These are phyloP conservation scores for Nicotiana noctiflora DNA, from an alignment of 257 asterid species.

Conservation along the genomic window DNA sequence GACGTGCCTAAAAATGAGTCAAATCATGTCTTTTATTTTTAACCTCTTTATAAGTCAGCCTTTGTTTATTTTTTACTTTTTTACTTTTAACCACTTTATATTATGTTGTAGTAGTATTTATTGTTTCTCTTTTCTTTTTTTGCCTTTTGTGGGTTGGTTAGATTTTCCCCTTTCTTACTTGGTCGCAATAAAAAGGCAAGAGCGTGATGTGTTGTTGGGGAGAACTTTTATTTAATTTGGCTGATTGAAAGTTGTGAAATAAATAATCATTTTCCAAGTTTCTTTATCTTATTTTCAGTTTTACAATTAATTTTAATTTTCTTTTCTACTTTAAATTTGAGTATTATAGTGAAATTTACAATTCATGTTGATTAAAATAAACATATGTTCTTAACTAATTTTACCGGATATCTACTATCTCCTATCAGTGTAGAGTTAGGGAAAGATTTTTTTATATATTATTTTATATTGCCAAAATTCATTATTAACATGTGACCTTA, in stretches of 20 bases:
- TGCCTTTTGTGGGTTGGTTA: not conserved
- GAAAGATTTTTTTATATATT: too few species aligned
- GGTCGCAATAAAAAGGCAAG: conserved; percentile 10
- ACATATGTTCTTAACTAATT: too few species aligned
- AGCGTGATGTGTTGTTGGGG: not conserved
- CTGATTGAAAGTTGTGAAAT: conserved; percentile 1
- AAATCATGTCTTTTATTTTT: conserved; percentile 51
- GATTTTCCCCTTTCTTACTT: conserved; percentile 4
- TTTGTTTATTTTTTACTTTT: not conserved
- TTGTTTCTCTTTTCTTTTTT: not conserved
- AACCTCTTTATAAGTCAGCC: conserved; percentile 24
- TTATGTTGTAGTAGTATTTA: not conserved
- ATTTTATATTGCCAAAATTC: too few species aligned
- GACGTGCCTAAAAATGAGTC: conserved; percentile 43
- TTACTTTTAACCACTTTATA: not conserved
- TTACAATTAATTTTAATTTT: not conserved
- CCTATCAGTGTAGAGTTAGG: too few species aligned
- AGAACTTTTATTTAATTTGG: not conserved
- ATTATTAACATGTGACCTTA: too few species aligned
- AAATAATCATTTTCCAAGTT: not conserved
- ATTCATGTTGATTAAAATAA: not conserved
- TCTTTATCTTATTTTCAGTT: not conserved
- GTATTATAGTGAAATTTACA: not conserved
- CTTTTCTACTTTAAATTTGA: not conserved
- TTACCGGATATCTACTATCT: too few species aligned